Evolutionary conservation across 208 protist genomes (phyloP), one percentile per base, ranked within the genome.

Genomic region (Trypanosoma caninum): DNA sequence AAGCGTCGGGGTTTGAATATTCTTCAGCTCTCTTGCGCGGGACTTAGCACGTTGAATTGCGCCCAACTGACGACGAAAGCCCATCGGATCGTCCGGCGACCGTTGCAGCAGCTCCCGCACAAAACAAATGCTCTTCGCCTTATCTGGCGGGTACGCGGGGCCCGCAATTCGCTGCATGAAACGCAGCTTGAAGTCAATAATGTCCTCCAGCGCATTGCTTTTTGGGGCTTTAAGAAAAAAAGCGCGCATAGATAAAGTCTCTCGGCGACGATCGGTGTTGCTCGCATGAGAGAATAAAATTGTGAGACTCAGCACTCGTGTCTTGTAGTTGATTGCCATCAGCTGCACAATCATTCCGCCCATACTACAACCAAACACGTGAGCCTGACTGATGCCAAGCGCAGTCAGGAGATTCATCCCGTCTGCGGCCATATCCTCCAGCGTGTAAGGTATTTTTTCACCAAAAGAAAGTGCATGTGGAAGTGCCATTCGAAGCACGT

Each of bases 321-420:
- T 65, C 1, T 80, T 77, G 42, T 80, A 66, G 44, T 69, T 51
- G 52, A 90, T 84, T 4, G 74, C 74, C 58, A 91, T 74, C 31
- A 76, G 60, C 65, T 94, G 87, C 38, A 68, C 82, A 58, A 94
- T 84, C 83, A 91, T 89, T 27, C 84, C 87, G 23, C 87, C 87
- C 78, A 94, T 91, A 38, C 74, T 84, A 37, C 69, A 38, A 16
- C 84, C 87, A 30, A 91, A 64, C n/a, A 91, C 28, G 59, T 91
- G 84, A 10, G 80, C 84, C 38, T 75, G 58, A 14, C 59, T n/a
- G 35, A 91, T 78, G 4, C 69, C 54, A 4, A 94, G 65, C 18
- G 67, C 59, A 3, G 54, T 65, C 34, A 94, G 63, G 42, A 94
- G 65, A 22, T 74, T 73, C 18, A 88, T 69, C 0, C 52, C 84